A percentile compares a stretch with the other conserved stretches of the same genome.
phyloP scores from a whole-genome alignment of 192 early-diverging fungal genomes.

The Coemansia sp. region DNA sequence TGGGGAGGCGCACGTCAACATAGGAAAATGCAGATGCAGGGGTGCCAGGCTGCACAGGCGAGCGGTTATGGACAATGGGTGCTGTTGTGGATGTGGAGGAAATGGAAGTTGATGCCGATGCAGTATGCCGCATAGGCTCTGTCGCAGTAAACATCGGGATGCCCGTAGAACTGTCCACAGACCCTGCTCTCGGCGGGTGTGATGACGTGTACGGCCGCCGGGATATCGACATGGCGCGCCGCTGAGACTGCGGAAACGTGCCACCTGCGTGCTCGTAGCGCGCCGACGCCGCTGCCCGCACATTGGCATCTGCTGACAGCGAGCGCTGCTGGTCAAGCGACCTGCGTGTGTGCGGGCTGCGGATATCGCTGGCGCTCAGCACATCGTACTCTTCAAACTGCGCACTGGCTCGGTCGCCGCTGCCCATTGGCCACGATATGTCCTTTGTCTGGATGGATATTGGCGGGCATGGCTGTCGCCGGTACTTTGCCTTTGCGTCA shows the following conservation, averaged over 20 bases:
- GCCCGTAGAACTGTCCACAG: background rate
- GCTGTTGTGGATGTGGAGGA: conserved; percentile 12
- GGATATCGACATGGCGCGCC: conserved; percentile 25
- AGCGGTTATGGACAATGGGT: background rate
- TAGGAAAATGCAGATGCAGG: conserved; percentile 30
- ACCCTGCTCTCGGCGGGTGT: background rate
- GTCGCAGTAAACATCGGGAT: conserved; percentile 15
- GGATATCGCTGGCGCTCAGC: conserved; percentile 24
- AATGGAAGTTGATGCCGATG: conserved; percentile 14
- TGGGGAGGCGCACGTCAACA: conserved; percentile 27
- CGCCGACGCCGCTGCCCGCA: conserved; percentile 3
- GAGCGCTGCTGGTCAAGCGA: conserved; percentile 3
- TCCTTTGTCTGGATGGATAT: conserved; percentile 44
- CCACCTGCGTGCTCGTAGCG: background rate
- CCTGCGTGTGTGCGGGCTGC: conserved; percentile 9
- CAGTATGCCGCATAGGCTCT: conserved; percentile 13
- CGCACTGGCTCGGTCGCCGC: conserved; percentile 28
- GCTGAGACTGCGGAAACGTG: conserved; percentile 24
- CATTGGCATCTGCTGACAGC: background rate
- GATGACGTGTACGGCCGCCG: conserved; percentile 1
- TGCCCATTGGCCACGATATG: conserved; percentile 50
- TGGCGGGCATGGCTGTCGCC: conserved; percentile 37
- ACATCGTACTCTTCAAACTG: conserved; percentile 34
- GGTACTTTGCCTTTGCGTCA: conserved; percentile 17
- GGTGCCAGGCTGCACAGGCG: conserved; percentile 17